Evolutionary conservation across 257 asterid species (phyloP).

Genomic region (Solanum corneliomulleri): DNA sequence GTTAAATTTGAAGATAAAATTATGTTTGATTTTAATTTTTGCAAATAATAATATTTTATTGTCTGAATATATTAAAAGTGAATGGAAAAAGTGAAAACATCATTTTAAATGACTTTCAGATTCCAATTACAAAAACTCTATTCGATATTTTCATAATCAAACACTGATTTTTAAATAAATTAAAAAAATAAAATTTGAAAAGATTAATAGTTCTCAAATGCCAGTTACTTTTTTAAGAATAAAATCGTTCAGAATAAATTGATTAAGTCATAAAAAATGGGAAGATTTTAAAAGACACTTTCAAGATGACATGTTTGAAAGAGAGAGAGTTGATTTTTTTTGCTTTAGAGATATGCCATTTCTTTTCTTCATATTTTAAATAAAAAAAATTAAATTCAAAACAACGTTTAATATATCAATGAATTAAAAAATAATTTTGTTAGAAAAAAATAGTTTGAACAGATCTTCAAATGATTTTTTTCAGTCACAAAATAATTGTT

Average conservation of each 20-base stretch:
- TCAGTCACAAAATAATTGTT: too few relatives aligned
- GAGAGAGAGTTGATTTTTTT: not conserved
- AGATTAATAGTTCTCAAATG: too few relatives aligned
- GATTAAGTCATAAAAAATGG: not conserved
- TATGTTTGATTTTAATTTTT: not conserved
- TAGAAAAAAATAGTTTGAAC: too few relatives aligned
- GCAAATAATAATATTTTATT: not conserved
- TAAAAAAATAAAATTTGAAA: too few relatives aligned
- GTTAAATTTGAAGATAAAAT: not conserved
- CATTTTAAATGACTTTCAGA: too few relatives aligned
- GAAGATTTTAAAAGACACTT: not conserved
- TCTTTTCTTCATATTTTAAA: not conserved
- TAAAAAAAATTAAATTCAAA: too few relatives aligned
- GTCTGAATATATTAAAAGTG: too few relatives aligned
- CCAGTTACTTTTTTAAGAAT: not conserved
- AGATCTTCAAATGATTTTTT: too few relatives aligned
- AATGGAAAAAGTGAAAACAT: too few relatives aligned
- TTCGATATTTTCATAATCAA: too few relatives aligned
- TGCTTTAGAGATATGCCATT: not conserved
- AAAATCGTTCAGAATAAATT: not conserved
- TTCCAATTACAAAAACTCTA: too few relatives aligned
- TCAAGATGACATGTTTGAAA: not conserved
- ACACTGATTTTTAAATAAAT: too few relatives aligned
- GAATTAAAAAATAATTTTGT: not conserved
- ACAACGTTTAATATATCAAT: not conserved